Base-by-base conservation (phyloP, 306 rosid species). In the Hippophae rhamnoides region DNA sequence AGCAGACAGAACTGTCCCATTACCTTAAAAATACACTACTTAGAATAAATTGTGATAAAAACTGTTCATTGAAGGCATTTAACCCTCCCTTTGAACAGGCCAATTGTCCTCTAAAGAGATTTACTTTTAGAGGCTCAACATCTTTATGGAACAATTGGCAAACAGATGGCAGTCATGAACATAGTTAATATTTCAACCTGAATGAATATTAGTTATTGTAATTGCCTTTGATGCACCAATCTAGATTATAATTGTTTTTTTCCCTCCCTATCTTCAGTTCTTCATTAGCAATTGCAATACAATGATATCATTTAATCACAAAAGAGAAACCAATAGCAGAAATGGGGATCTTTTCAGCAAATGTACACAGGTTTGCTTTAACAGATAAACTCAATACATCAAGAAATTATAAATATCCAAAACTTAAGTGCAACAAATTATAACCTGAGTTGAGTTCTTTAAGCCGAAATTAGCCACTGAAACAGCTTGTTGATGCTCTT, bases 361-460 rank as follows among this genome's bases (percentile, higher is more conserved):
- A 31, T 31, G 3, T 31, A 31, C 38, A 31, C 4, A 31, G 38
- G 38, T 2, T 31, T 31, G 38, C 38, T 2, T 2, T 31, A 31
- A 31, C 38, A 31, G 38, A 31, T 27, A 27, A 31, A 31, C 38
- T 31, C 38, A 31, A 31, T 31, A 31, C 3, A 31, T 2, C 38
- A 31, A 31, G 38, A 31, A 31, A 18, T 18, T 18, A 18, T 18
- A 18, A 27, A 27, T 58, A 58, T 45, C 6, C 7, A 56, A 44
- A 25, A 47, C 48, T 27, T 51, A 23, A 72, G 47, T 3, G 44
- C 31, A 60, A 60, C 47, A 9, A 68, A 49, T 58, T 63, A 64
- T 79, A 40, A 87, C 98, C 89, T 85, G 93, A 60, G 95, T 81
- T 46, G 94, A 68, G 70, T 80, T 86, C 76, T 66, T 82, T 68